Evolutionary conservation across 257 asterid genomes (phyloP), one percentile per base, ranked within the genome.

Genomic region (Gentiana straminea): DNA sequence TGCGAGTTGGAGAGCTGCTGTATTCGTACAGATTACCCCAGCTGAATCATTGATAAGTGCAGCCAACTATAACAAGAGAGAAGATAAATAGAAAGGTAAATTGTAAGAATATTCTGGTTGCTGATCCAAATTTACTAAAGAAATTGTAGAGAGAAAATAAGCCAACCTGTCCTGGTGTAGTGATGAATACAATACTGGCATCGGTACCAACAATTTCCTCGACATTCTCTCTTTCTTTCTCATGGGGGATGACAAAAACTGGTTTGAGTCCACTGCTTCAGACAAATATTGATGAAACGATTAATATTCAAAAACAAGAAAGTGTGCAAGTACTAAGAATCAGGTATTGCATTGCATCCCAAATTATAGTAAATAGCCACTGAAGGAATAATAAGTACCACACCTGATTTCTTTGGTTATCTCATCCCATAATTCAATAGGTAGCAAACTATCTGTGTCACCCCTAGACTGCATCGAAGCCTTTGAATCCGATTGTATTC

Each of bases 381-480:
- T 32, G 38, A 44, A 34, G 34, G 9, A 33, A 43, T 35, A 24
- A 34, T 4, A 43, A 47, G 24, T 24, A 33, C 10, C 63, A n/a
- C 73, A 87, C 97, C 85, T 79, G 63, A 89, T 75, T 36, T 57
- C 86, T 47, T 78, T 65, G 41, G 89, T 70, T 50, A 89, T 85
- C 68, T 78, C 77, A 55, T 82, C 92, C 94, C 95, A 85, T 49
- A 66, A 54, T 69, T 89, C 92, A 58, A 83, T 66, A n/a, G 95
- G 95, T n/a, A 89, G 86, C 78, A 89, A 77, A 77, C 97, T 85
- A 76, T 89, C 97, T 38, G 69, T 53, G 56, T 89, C 94, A 7
- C 95, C 97, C 68, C 70, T 81, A 9, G 94, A 85, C 68, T 85
- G 97, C 97, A 89, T 89, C 3, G 81, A 81, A 39, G 97, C 97